A percentile compares a stretch with the other conserved stretches of the same genome.
Conservation (phyloP, 768 basidiomycete genomes). For the Asterophora lycoperdoides region DNA sequence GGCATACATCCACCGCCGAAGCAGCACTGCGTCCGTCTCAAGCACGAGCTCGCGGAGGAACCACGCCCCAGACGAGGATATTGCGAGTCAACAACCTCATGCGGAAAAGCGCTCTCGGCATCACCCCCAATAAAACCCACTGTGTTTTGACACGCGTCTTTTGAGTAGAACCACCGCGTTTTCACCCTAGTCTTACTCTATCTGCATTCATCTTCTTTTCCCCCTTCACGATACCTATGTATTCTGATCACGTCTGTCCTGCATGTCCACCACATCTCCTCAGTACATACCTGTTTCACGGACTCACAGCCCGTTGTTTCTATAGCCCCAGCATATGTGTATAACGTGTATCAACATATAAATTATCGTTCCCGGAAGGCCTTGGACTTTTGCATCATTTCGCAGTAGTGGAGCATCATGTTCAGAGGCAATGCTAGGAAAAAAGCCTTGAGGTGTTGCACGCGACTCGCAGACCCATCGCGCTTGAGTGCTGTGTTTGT, state of each 20-base stretch:
- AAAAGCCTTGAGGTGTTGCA: background rate
- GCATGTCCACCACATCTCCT: background rate
- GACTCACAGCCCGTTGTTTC: background rate
- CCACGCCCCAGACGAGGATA: conserved; percentile 33
- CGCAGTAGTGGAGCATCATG: background rate
- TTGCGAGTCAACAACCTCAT: conserved; percentile 20
- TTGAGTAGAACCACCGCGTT: background rate
- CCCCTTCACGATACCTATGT: conserved; percentile 1
- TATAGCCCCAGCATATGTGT: conserved; percentile 2
- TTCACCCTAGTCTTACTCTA: conserved; percentile 9
- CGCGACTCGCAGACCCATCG: background rate
- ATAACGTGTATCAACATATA: background rate
- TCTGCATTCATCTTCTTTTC: conserved; percentile 6
- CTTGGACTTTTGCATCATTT: background rate
- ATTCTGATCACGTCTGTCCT: background rate
- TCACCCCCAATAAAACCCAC: conserved; percentile 8
- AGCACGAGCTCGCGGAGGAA: conserved; percentile 38
- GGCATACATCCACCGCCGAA: conserved; percentile 29
- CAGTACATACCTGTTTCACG: too few species aligned
- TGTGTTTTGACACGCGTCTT: background rate
- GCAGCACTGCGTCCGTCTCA: conserved; percentile 37
- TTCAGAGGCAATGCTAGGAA: background rate
- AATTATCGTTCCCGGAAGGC: background rate
- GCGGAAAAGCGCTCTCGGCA: conserved; percentile 32
- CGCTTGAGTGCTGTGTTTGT: background rate